These are phyloP conservation scores for Byssothecium circinans DNA, from an alignment of 2,329 filamentous ascomycete genomes.

Conservation along the genomic window DNA sequence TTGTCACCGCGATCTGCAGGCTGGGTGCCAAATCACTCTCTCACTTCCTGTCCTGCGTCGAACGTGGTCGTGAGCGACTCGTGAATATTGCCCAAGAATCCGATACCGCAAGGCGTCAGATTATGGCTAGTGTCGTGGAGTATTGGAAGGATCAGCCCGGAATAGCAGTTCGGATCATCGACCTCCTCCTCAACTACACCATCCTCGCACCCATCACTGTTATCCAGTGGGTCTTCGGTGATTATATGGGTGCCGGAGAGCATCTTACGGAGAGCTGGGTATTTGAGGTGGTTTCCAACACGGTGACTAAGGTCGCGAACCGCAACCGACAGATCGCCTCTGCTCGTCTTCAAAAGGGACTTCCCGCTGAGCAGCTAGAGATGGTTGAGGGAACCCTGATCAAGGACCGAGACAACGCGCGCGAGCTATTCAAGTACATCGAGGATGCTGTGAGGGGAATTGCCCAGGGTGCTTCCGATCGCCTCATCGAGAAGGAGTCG, in stretches of 20 bases:
- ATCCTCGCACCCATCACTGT: slow-evolving; percentile 86
- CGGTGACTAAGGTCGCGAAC: slow-evolving; percentile 85
- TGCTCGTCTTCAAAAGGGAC: slow-evolving; percentile 60
- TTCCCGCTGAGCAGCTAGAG: slow-evolving; percentile 59
- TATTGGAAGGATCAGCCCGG: slow-evolving; percentile 96
- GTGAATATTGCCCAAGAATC: slow-evolving; percentile 76
- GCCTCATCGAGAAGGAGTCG: slow-evolving; percentile 71
- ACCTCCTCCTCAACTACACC: slow-evolving; percentile 96
- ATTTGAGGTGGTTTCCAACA: slow-evolving; percentile 88
- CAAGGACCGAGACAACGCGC: slow-evolving; percentile 73
- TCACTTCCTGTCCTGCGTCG: slow-evolving; percentile 92
- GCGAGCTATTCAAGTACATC: slow-evolving; percentile 76
- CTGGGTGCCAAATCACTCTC: slow-evolving; percentile 95
- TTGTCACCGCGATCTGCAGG: slow-evolving; percentile 89
- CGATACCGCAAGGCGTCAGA: slow-evolving; percentile 77
- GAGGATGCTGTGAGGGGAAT: slow-evolving; percentile 76
- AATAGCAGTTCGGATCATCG: slow-evolving; percentile 86
- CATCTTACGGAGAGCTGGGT: slow-evolving; percentile 74
- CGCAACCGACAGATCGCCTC: slow-evolving; percentile 79
- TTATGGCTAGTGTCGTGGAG: slow-evolving; percentile 83
- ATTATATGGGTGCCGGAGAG: slow-evolving; percentile 64
- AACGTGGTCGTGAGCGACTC: slow-evolving; percentile 88
- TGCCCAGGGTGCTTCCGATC: slow-evolving; percentile 72
- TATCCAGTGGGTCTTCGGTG: slow-evolving; percentile 83
- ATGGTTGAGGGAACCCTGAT: slow-evolving; percentile 67